Evolutionary conservation across 148 eudicot genomes (phyloP), one percentile per base, ranked within the genome.

Genomic region (Rhododendron williamsianum): DNA sequence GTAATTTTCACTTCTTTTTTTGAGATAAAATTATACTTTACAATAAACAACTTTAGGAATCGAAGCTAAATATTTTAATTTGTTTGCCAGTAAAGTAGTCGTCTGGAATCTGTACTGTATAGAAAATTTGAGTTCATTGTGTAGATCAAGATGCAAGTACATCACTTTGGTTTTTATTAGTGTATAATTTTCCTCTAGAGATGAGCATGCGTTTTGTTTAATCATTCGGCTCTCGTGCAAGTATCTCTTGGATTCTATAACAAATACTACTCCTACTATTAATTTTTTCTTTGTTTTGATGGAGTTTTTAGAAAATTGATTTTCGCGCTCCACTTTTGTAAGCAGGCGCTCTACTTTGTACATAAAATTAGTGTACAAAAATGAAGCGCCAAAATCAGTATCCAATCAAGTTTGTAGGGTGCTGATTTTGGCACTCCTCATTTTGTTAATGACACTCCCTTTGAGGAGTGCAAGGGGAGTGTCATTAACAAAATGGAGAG

Each of bases 61-160:
- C 35, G 41, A 11, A 30, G 69, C 48, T 69, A 12, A 27, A 25
- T 10, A 69, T 1, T 36, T 18, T 9, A 25, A 36, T 82, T 33
- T 25, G 73, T 56, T 83, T 8, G 58, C 10, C 35, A 69, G 58
- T 35, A 81, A 58, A 81, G 71, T 54, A 3, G 8, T 5, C 1
- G 1, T 54, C 4, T 23, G 4, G 19, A 30, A 49, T 27, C 49
- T 19, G 30, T 4, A 16, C 18, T 15, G 6, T 27, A 3, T 1
- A 15, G 21, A 13, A 54, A 65, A 41, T 12, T 38, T 38, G 63
- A 83, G 85, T 46, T 83, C 56, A 4, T 45, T 83, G 85, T 71
- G 85, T 46, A 13, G 78, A 71, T 48, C 85, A 60, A 83, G 78
- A 43, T 71, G 45, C 13, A 83, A 83, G 85, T 83, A 83, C 85